These are phyloP conservation scores for Pestalotiopsis fici DNA, from an alignment of 2,329 filamentous ascomycete species.

Conservation along the genomic window DNA sequence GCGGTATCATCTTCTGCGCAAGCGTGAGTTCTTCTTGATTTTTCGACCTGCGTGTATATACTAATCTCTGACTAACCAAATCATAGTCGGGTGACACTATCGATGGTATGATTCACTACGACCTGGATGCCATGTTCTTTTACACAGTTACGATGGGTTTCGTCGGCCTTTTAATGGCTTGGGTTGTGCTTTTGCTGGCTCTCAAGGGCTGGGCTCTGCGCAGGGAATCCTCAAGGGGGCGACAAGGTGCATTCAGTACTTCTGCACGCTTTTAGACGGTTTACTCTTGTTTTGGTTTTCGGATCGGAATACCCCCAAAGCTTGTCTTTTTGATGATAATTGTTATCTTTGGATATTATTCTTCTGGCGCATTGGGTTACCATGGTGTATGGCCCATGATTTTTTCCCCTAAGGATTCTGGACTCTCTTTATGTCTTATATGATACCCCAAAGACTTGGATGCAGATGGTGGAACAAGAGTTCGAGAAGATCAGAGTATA, in stretches of 20 bases:
- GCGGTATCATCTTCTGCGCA: constrained; percentile 90
- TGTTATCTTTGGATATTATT: neutral
- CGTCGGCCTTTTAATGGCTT: constrained; percentile 82
- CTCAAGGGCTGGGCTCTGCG: constrained; percentile 84
- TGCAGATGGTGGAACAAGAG: neutral
- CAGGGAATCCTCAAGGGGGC: constrained; percentile 34
- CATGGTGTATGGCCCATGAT: neutral
- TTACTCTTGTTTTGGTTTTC: neutral
- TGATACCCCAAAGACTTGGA: constrained; percentile 29
- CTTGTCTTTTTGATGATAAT: neutral
- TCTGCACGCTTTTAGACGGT: neutral
- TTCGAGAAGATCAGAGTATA: neutral
- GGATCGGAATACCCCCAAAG: neutral
- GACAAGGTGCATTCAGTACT: constrained; percentile 13
- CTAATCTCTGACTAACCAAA: constrained; percentile 12
- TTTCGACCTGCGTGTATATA: neutral
- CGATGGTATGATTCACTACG: constrained; percentile 71
- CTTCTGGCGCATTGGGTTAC: constrained; percentile 8
- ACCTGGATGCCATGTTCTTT: constrained; percentile 87
- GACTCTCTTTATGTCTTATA: constrained; percentile 25
- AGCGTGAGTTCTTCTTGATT: constrained; percentile 61
- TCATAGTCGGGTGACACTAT: constrained; percentile 75
- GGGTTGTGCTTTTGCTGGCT: constrained; percentile 75
- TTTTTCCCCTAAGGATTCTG: constrained; percentile 20
- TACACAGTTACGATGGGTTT: constrained; percentile 88